Evolutionary conservation across 768 basidiomycete species (phyloP), one percentile per base, ranked within the genome.

Genomic region (Russula ochroleuca): DNA sequence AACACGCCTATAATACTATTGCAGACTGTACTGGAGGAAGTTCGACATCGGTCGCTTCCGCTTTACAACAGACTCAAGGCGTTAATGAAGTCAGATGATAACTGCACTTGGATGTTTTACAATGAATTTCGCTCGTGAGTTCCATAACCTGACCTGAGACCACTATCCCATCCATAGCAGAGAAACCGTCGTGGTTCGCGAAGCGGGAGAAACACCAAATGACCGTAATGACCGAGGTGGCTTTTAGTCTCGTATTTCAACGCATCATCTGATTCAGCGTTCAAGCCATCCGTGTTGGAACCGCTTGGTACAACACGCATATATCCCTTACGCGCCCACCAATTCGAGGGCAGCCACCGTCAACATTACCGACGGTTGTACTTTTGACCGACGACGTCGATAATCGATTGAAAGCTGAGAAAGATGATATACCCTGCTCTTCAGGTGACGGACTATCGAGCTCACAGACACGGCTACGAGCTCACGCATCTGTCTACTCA

Each of bases 11-110:
- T 98, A 59, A 87, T 99, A 60, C 78, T 99, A 25, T 83, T 97
- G 2, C 96, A 98, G 75, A 99, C 96, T 0, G 95, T 98, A 2
- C 79, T 98, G 57, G 92, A 97, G 68, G 97, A 99, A 84, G 94
- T 98, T 63, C 83, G 96, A 62, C 97, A 98, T 73, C 83, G 97
- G 21, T 94, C 91, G 1, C 76, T 98, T 28, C 96, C 96, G 4
- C 77, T 98, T 17, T 94, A 92, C 76, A 98, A 94, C 73, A 88
- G 95, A 37, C 80, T 99, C 66, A 95, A 92, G 69, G 84, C 88
- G 1, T 79, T 98, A 52, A 80, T 88, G 35, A 89, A 85, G 66
- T 83, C 86, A 68, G 96, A 98, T 62, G 93, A 92, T 65, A 94
- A 93, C 71, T 79, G 76, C n/a, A 81, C 87, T 11, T 92, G 86